Evolutionary conservation across 768 basidiomycete species (phyloP).

Genomic region (Kwoniella mangroviensis): DNA sequence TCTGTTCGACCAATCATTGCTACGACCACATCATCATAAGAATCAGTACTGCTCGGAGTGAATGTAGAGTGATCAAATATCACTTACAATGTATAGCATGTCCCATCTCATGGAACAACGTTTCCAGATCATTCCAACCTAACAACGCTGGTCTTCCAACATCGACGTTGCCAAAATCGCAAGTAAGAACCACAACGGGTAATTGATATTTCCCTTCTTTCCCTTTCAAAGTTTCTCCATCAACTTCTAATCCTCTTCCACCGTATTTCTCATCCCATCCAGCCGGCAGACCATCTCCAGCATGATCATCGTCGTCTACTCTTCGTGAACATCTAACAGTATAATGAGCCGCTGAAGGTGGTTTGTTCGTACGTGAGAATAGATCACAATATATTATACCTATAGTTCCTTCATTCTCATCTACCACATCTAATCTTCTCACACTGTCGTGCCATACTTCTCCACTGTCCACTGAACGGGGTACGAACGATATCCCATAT

Average conservation of each 20-base stretch:
- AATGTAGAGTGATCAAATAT: slow-evolving; percentile 25
- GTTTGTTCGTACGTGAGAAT: slow-evolving; percentile 81
- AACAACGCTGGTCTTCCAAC: slow-evolving; percentile 70
- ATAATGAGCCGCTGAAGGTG: slow-evolving; percentile 92
- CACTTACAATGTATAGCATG: slow-evolving; percentile 97
- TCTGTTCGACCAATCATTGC: slow-evolving; percentile 98
- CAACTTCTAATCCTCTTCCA: slow-evolving; percentile 51
- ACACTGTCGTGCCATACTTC: slow-evolving; percentile 91
- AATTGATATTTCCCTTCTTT: slow-evolving; percentile 78
- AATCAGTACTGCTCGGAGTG: background rate
- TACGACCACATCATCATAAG: slow-evolving; percentile 51
- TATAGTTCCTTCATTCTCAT: slow-evolving; percentile 81
- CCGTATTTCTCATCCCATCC: slow-evolving; percentile 41
- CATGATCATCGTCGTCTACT: slow-evolving; percentile 85
- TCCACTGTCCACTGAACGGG: slow-evolving; percentile 69
- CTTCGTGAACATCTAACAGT: slow-evolving; percentile 93
- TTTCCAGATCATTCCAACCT: slow-evolving; percentile 91
- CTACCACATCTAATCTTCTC: slow-evolving; percentile 88
- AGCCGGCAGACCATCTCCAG: slow-evolving; percentile 63
- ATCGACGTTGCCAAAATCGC: slow-evolving; percentile 74
- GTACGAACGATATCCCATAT: slow-evolving; percentile 79
- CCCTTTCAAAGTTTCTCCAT: slow-evolving; percentile 64
- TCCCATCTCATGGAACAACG: slow-evolving; percentile 98
- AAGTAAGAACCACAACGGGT: slow-evolving; percentile 87
- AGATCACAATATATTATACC: slow-evolving; percentile 96